Evolutionary conservation across 1,284 basidiomycete genomes (phyloP).

Genomic region (Anthracocystis walkeri): DNA sequence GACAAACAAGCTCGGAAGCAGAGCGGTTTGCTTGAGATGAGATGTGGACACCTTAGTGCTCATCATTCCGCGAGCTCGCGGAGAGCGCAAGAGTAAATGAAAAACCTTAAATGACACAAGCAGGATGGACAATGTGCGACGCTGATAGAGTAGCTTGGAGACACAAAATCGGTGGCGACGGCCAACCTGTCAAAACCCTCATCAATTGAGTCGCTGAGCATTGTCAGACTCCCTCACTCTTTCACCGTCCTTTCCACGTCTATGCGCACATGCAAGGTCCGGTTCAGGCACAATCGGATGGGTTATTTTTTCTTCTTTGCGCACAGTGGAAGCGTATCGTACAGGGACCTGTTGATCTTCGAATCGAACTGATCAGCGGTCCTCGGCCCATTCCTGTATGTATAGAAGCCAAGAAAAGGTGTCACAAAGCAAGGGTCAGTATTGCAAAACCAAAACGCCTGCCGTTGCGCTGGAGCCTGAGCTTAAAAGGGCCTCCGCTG

Average conservation of each 20-base stretch:
- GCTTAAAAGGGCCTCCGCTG: not conserved
- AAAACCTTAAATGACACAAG: not conserved
- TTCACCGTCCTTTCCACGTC: not conserved
- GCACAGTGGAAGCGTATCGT: conserved; percentile 2
- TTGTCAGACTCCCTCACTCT: not conserved
- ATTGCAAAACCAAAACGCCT: not conserved
- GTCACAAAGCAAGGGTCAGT: not conserved
- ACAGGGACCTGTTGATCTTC: not conserved
- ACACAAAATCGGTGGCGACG: not conserved
- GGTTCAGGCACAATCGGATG: not conserved
- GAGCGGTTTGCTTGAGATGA: not conserved
- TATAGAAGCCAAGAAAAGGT: not conserved
- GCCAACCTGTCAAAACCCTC: conserved; percentile 1
- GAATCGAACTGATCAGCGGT: conserved; percentile 46
- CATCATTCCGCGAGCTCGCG: conserved; percentile 16
- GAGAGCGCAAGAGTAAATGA: not conserved
- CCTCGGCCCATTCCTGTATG: conserved; percentile 67
- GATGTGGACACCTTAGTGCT: conserved; percentile 41
- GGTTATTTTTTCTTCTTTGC: conserved; percentile 3
- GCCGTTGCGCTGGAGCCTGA: not conserved
- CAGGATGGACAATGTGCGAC: not conserved
- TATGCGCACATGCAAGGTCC: not conserved
- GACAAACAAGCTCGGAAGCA: not conserved
- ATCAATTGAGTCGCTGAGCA: not conserved
- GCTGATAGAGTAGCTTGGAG: not conserved